Conservation (phyloP, 768 basidiomycete genomes). For the Agrocybe pediades region DNA sequence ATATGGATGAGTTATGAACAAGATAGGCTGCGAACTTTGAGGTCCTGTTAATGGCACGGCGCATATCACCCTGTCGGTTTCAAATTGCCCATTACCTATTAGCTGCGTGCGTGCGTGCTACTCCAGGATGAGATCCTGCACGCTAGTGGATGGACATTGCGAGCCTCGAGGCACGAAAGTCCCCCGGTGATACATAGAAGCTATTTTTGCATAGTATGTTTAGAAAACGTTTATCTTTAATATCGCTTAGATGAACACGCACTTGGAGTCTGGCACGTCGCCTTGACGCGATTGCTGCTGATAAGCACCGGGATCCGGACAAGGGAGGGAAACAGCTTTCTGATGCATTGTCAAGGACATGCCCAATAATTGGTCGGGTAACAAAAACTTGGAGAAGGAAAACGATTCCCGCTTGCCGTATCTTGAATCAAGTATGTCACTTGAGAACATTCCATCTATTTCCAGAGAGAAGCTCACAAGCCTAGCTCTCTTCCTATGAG, state of each 20-base stretch:
- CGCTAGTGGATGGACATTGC: background rate
- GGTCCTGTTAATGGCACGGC: background rate
- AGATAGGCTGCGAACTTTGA: too few relatives aligned
- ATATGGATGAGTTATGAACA: background rate
- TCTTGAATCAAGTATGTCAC: too few relatives aligned
- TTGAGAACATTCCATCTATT: too few relatives aligned
- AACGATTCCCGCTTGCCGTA: too few relatives aligned
- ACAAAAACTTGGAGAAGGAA: too few relatives aligned
- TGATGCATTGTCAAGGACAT: too few relatives aligned
- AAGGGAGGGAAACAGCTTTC: too few relatives aligned
- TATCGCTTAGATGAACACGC: background rate
- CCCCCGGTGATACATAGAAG: background rate
- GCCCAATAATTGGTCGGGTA: too few relatives aligned
- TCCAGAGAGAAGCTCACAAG: too few relatives aligned
- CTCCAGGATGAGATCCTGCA: background rate
- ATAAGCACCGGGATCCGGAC: too few relatives aligned
- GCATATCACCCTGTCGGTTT: background rate
- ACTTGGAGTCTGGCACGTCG: too few relatives aligned
- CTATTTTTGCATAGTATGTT: background rate
- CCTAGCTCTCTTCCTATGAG: too few relatives aligned
- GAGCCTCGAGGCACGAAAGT: background rate
- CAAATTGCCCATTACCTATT: background rate
- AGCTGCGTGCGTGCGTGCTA: background rate
- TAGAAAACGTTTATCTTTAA: background rate
- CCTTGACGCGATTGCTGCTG: background rate